Base-by-base conservation (phyloP, 139 green algal genomes). In the Zygnema cylindricum region DNA sequence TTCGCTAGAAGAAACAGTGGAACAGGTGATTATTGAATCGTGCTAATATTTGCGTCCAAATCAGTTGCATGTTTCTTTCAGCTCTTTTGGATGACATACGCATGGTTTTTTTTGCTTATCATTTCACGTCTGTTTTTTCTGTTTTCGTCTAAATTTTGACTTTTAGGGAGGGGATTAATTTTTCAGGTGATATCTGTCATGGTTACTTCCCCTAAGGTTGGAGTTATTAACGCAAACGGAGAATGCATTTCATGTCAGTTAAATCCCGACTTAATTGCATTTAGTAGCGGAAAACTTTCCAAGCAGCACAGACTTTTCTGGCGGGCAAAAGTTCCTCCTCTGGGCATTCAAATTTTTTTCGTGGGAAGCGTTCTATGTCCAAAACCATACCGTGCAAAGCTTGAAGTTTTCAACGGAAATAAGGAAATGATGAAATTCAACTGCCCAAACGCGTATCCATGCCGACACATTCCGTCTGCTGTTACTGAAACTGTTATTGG, bases 291-390 rank as follows among this genome's bases (percentile, higher is more conserved):
- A 3, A 76, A 69, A 3, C 11, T 54, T 41, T 75, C 82, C 23
- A 71, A 71, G 69, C 23, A 54, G 11, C 82, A 88, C 75, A 7
- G 77, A 39, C 3, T 79, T 79, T 43, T 54, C 21, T 85, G 33
- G 33, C 49, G 42, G 35, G 84, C 84, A 7, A 22, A 16, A 69
- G 84, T 89, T 0, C 84, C 73, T 1, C 40, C 84, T 32, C 32
- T 89, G 1, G 84, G 84, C 39, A 55, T 89, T 30, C 76, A 89
- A 38, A 89, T 71, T 2, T 89, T 88, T 30, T 88, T 89, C 30
- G 21, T 89, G 38, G 81, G 49, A 16, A 63, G 49, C 7, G 49
- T 63, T 16, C 7, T 16, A 7, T 87, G 81, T 54, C 81, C 81
- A 54, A 38, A 69, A 1, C 57, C 81, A 23, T 40, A 41, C 23